Evolutionary conservation across 805 yeast genomes (phyloP), one percentile per base, ranked within the genome.

Genomic region (Saccharomyces mikatae): DNA sequence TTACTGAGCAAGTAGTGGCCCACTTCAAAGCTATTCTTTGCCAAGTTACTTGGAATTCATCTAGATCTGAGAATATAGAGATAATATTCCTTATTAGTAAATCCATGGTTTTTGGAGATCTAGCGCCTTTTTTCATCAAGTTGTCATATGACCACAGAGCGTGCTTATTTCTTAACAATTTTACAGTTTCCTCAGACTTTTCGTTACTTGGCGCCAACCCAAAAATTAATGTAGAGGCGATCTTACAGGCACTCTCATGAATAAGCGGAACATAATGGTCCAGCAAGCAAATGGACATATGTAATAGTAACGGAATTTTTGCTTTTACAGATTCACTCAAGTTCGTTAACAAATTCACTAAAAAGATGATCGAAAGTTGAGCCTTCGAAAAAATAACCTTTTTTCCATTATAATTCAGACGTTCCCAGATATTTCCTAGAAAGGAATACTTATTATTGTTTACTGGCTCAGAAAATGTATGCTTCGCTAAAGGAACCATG

Each of bases 1-100:
- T 79, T 1, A 92, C 98, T 2, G 97, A 95, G 73, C 98, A 94
- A 1, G 96, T 85, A 0, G 99, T 94, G 0, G 99, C 97, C 99
- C 99, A 94, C 29, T 79, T 77, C 36, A 95, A 74, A 0, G 98
- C 86, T 2, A 80, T 82, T 32, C 84, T 74, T 51, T 96, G 85
- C 99, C 99, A 94, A 51, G 85, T 87, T 46, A 80, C 80, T 65
- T 86, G 95, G 46, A 90, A 73, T 11, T 63, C 70, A 0, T 83
- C 80, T 26, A 72, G 70, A 0, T 75, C 68, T 0, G 76, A 71
- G 60, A 89, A 82, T 0, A 87, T 76, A 26, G 77, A 79, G 41
- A 89, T 67, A 2, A 86, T 77, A 54, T 80, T 79, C 56, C 90
- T 72, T 2, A 87, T 83, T 57, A 91, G 71, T 9, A 76, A 66